Conservation (phyloP, 495 filamentous ascomycete genomes). For the Penicillium mononematosum region DNA sequence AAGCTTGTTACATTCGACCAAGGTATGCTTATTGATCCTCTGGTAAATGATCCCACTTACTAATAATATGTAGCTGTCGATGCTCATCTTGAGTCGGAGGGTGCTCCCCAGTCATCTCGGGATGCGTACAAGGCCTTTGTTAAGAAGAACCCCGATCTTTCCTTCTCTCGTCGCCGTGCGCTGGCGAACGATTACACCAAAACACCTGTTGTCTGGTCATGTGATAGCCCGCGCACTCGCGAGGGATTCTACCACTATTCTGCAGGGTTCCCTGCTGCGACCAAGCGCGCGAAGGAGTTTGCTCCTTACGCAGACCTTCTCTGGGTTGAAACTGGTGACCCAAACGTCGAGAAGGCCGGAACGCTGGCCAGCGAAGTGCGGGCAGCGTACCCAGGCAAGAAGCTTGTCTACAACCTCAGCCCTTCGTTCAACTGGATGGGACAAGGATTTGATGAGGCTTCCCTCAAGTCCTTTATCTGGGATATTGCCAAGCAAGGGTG, state of each 20-base stretch:
- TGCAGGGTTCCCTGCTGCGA: constrained; percentile 83
- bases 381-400: constrained; percentile 65
- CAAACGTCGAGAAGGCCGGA: constrained; percentile 71
- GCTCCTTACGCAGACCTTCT: constrained; percentile 91
- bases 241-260: constrained; percentile 97
- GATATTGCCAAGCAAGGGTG: constrained; percentile 86
- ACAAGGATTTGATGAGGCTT: constrained; percentile 80
- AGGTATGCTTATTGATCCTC: constrained; percentile 40
- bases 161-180: constrained; percentile 70
- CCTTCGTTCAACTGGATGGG: constrained; percentile 98
- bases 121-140: constrained; percentile 62
- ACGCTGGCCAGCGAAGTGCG: constrained; percentile 76
- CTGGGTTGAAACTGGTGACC: constrained; percentile 95
- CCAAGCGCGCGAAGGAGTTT: constrained; percentile 88
- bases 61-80: constrained; percentile 58
- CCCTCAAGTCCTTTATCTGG: constrained; percentile 88
- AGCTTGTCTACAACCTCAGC: constrained; percentile 91
- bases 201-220: constrained; percentile 73
- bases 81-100: constrained; percentile 64
- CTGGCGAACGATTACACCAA: constrained; percentile 66
- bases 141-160: constrained; percentile 63
- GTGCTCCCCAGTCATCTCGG: constrained; percentile 59
- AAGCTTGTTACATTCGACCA: constrained; percentile 90
- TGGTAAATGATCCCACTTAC: background rate
- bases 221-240: constrained; percentile 89